These are phyloP conservation scores for Dothideomycetes sp. DNA, from an alignment of 2,329 filamentous ascomycete genomes.

Conservation along the genomic window DNA sequence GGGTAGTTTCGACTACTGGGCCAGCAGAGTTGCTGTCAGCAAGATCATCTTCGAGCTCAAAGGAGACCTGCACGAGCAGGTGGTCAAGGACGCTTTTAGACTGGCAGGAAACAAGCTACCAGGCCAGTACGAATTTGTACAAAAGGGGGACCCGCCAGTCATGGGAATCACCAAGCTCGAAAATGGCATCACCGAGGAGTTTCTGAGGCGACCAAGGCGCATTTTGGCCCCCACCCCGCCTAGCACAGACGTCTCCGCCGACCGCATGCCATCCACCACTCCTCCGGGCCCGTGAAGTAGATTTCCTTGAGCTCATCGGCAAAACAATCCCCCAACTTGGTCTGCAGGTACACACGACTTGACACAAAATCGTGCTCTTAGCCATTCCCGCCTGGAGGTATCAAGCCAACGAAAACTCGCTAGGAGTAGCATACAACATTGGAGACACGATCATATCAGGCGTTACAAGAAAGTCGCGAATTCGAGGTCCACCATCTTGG, in stretches of 20 bases:
- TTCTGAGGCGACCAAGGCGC: slow-evolving; percentile 69
- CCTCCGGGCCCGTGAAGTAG: slow-evolving; percentile 3
- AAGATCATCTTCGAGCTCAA: slow-evolving; percentile 88
- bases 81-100: slow-evolving; percentile 85
- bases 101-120: slow-evolving; percentile 92
- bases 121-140: slow-evolving; percentile 89
- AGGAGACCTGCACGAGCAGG: slow-evolving; percentile 86
- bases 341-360: neutral
- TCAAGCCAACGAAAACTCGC: no score
- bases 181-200: slow-evolving; percentile 69
- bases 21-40: slow-evolving; percentile 77
- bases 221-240: slow-evolving; percentile 36
- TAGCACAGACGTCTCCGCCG: slow-evolving; percentile 5
- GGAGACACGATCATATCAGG: no score
- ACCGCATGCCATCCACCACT: slow-evolving; percentile 5
- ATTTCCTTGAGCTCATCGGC: no score
- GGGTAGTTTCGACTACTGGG: slow-evolving; percentile 95
- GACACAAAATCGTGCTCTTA: neutral
- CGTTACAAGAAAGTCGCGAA: no score
- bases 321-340: neutral
- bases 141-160: slow-evolving; percentile 78
- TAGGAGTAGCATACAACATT: no score
- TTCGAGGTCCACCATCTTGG: no score
- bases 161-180: slow-evolving; percentile 87
- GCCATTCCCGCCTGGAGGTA: no score